phyloP scores from a whole-genome alignment of 495 filamentous ascomycete species.

The Penicillium crystallinum region DNA sequence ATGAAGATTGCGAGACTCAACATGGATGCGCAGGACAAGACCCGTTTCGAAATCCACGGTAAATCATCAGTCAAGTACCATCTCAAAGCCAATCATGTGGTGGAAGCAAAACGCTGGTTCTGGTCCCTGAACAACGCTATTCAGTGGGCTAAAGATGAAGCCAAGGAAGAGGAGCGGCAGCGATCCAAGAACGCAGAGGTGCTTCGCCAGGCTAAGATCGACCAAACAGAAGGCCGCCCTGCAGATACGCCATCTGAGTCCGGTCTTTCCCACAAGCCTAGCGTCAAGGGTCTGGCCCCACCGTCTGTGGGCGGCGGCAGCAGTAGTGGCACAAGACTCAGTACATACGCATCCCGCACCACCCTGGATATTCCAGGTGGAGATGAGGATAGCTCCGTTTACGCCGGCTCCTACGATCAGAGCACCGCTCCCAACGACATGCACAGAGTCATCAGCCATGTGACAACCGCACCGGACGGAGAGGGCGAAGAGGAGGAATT shows the following conservation, averaged over 20 bases:
- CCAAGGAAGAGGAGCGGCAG: slow-evolving; percentile 76
- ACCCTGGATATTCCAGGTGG: slow-evolving; percentile 41
- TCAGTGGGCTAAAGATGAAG: slow-evolving; percentile 96
- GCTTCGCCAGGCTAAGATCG: slow-evolving; percentile 68
- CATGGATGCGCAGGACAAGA: slow-evolving; percentile 96
- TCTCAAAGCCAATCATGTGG: slow-evolving; percentile 89
- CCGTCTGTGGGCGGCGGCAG: slow-evolving; percentile 30
- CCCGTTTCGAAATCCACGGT: slow-evolving; percentile 92
- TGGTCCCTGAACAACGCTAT: slow-evolving; percentile 99
- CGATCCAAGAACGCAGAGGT: slow-evolving; percentile 68
- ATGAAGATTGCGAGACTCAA: slow-evolving; percentile 92
- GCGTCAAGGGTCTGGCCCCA: slow-evolving; percentile 35
- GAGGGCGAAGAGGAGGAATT: slow-evolving; percentile 80
- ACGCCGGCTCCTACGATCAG: slow-evolving; percentile 52
- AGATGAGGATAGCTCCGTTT: slow-evolving; percentile 53
- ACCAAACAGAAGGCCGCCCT: slow-evolving; percentile 44
- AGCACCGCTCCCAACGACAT: slow-evolving; percentile 49
- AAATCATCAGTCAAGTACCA: slow-evolving; percentile 99
- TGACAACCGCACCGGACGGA: slow-evolving; percentile 41
- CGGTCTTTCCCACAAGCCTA: slow-evolving; percentile 29
- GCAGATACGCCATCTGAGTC: slow-evolving; percentile 31
- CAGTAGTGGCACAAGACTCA: slow-evolving; percentile 37
- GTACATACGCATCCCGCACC: slow-evolving; percentile 44
- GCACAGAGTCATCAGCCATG: slow-evolving; percentile 42
- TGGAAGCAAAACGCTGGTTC: slow-evolving; percentile 63